Conservation (phyloP, 352 stramenopile species). For the Elongisporangium anandrum region DNA sequence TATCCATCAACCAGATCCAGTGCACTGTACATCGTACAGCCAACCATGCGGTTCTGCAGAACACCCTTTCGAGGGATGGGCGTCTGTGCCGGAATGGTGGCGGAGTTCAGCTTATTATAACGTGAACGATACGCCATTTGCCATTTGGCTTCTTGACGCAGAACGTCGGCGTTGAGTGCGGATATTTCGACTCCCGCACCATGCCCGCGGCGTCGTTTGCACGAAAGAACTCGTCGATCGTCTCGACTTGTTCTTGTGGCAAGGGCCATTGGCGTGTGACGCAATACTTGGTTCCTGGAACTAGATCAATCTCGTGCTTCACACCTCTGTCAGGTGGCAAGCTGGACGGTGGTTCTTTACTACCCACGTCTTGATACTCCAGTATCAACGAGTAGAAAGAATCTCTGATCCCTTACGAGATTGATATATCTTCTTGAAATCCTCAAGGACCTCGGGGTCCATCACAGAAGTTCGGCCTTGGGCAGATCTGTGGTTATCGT, state of each 20-base stretch:
- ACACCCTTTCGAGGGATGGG: slow-evolving; percentile 4
- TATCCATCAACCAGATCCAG: too few species aligned
- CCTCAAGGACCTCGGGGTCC: too few species aligned
- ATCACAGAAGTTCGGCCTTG: too few species aligned
- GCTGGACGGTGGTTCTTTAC: neutral
- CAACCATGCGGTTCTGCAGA: too few species aligned
- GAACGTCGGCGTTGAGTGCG: slow-evolving; percentile 15
- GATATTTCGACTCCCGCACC: slow-evolving; percentile 15
- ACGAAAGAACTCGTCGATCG: slow-evolving; percentile 13
- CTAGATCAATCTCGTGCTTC: slow-evolving; percentile 12
- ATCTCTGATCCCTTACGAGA: slow-evolving; percentile 6
- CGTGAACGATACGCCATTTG: slow-evolving; percentile 16
- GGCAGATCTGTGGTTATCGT: too few species aligned
- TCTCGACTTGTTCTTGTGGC: slow-evolving; percentile 12
- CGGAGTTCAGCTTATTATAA: slow-evolving; percentile 16
- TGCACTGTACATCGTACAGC: too few species aligned
- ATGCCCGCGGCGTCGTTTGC: slow-evolving; percentile 4
- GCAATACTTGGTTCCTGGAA: slow-evolving; percentile 12
- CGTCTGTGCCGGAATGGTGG: slow-evolving; percentile 12
- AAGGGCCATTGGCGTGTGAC: slow-evolving; percentile 12
- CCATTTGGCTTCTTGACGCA: slow-evolving; percentile 19
- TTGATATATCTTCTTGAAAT: too few species aligned
- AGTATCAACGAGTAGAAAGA: slow-evolving; percentile 2
- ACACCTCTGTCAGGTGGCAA: slow-evolving; percentile 10
- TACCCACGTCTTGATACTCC: slow-evolving; percentile 5